Percentiles rank a stretch among this genome's conserved stretches.
phyloP scores from a whole-genome alignment of 2,329 filamentous ascomycete species.

The Xylaria sp. region DNA sequence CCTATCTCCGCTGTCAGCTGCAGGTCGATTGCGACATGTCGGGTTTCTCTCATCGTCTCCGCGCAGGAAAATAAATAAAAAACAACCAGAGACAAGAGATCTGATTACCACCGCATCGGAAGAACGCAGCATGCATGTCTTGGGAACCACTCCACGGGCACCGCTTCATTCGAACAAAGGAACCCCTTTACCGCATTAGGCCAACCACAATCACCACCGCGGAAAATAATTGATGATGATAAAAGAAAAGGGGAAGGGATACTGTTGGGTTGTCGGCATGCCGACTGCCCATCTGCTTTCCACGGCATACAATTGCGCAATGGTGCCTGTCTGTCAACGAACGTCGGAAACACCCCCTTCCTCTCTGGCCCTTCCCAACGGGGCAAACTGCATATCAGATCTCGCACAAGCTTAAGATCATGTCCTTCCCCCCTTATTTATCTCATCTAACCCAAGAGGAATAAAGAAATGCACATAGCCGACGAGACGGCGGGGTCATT shows the following conservation, averaged over 20 bases:
- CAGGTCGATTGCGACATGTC: conserved; percentile 24
- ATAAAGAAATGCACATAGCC: conserved; percentile 1
- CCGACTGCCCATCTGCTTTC: conserved; percentile 4
- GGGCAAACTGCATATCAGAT: conserved; percentile 21
- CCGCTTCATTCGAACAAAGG: conserved; percentile 18
- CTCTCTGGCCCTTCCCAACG: background rate
- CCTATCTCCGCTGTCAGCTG: conserved; percentile 13
- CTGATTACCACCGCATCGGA: conserved; percentile 27
- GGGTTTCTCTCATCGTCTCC: background rate
- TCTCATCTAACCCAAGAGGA: background rate
- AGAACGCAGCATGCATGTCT: conserved; percentile 31
- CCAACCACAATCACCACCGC: background rate
- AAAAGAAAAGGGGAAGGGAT: conserved; percentile 7
- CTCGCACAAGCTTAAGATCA: conserved; percentile 13
- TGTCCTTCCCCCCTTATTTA: background rate
- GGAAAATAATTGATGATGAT: no score
- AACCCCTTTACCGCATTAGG: conserved; percentile 26
- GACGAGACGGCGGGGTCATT: conserved; percentile 9
- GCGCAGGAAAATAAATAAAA: no score
- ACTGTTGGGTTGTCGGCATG: background rate
- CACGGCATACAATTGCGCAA: background rate
- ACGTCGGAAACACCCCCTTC: background rate
- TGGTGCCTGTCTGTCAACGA: conserved; percentile 7
- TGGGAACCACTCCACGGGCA: conserved; percentile 11
- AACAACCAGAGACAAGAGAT: conserved; percentile 22